Base-by-base conservation (phyloP, 2,329 filamentous ascomycete genomes). In the Aspergillus flavus region DNA sequence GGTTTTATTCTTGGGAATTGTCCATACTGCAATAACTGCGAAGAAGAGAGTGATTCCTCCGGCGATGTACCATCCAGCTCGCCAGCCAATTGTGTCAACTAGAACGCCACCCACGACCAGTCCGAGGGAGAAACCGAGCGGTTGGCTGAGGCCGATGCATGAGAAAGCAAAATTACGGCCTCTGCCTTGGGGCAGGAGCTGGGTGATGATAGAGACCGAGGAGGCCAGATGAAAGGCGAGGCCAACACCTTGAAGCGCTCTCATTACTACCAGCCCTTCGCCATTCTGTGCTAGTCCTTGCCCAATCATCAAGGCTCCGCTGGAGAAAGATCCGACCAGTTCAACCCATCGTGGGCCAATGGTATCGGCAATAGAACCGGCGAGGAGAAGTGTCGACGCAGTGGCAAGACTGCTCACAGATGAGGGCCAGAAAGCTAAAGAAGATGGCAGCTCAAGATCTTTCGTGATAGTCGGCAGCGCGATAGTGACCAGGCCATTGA, bases 161-260 rank as follows among this genome's bases (percentile, higher is more conserved):
- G 83, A 80, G 66, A 86, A 86, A 0, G 79, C 84, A 11, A 85
- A 73, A 64, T 87, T 86, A 4, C 84, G 76, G 28, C 76, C 70
- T 64, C 78, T 79, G 1, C 83, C 84, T n/a, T 75, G 70, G 1
- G 81, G 79, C 32, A 84, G 80, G 1, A 78, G 80, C 39, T 74
- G 77, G 0, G 83, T 82, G 61, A 86, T 80, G 55, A 86, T 79
- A 54, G 78, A 79, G 0, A 86, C 81, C 0, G 83, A 80, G 0
- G 81, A 80, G 0, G 84, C 83, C 11, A 86, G 72, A 66, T 80
- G 81, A 60, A 84, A 78, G 0, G 82, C 80, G 1, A 81, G 75
- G 0, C 80, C 80, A 26, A 85, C 67, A 2, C 82, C 83, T 53
- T 78, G 78, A 1, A 82, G 74, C 0, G 79, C 81, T 11, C 83